Conservation (phyloP, 331 rosid genomes). For the Acacia concinna region DNA sequence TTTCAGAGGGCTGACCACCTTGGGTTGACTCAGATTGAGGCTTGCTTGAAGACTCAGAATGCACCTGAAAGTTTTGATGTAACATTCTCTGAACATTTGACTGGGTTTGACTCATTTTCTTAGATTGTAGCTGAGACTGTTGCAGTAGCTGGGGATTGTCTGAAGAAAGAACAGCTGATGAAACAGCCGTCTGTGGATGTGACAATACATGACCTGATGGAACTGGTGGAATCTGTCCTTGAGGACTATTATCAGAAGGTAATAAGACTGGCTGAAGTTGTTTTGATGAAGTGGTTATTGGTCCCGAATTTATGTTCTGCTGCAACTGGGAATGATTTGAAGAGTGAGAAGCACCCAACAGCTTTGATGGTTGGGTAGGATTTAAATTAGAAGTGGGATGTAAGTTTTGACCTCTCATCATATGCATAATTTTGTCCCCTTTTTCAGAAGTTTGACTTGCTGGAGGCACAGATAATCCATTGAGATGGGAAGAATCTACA, state of each 20-base stretch:
- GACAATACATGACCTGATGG: constrained; percentile 50
- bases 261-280: constrained; percentile 56
- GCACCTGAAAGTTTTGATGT: constrained; percentile 52
- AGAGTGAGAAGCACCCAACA: constrained; percentile 51
- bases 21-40: constrained; percentile 53
- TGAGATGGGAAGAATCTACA: constrained; percentile 60
- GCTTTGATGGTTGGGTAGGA: constrained; percentile 51
- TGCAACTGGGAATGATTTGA: constrained; percentile 63
- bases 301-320: constrained; percentile 51
- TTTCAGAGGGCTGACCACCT: constrained; percentile 53
- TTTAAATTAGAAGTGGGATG: constrained; percentile 63
- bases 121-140: constrained; percentile 46
- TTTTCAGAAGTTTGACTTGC: constrained; percentile 69
- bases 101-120: constrained; percentile 64
- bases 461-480: constrained; percentile 59
- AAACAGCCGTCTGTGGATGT: constrained; percentile 41
- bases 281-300: constrained; percentile 52
- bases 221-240: constrained; percentile 56
- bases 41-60: constrained; percentile 50
- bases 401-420: constrained; percentile 68
- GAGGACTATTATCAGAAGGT: constrained; percentile 49
- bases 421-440: constrained; percentile 65
- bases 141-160: constrained; percentile 48
- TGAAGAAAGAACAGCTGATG: constrained; percentile 38
- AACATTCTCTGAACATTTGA: constrained; percentile 54